Evolutionary conservation across 495 filamentous ascomycete genomes (phyloP).

Genomic region (Penicillium canariense): DNA sequence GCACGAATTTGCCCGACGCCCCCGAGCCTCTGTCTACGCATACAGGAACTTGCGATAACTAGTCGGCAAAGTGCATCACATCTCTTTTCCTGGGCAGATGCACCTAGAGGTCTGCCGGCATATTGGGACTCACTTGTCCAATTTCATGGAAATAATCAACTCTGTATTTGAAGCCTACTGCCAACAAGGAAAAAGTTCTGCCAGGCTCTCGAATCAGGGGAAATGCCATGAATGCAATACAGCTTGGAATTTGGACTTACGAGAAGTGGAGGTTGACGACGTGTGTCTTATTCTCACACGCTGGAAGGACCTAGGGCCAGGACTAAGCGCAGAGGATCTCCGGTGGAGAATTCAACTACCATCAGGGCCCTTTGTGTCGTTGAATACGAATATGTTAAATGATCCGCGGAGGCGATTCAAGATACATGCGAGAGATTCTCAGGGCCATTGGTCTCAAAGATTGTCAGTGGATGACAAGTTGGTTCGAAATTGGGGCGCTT

Average conservation of each 20-base stretch:
- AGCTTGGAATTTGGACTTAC: slow-evolving; percentile 14
- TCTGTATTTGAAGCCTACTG: not conserved
- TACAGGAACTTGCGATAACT: slow-evolving; percentile 4
- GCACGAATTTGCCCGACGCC: slow-evolving; percentile 1
- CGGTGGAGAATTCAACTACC: not conserved
- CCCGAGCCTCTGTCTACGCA: slow-evolving; percentile 2
- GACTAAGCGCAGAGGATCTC: not conserved
- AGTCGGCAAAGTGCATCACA: not conserved
- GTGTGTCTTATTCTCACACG: slow-evolving; percentile 10
- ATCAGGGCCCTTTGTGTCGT: not conserved
- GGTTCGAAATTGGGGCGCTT: not conserved
- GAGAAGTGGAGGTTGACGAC: slow-evolving; percentile 1
- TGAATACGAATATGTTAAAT: not conserved
- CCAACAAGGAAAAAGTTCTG: not conserved
- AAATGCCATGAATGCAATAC: slow-evolving; percentile 14
- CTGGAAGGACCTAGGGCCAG: slow-evolving; percentile 12
- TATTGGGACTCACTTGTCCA: not conserved
- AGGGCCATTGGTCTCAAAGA: not conserved
- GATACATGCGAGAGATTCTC: not conserved
- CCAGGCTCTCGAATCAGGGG: not conserved
- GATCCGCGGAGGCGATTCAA: not conserved
- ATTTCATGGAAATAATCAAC: not conserved
- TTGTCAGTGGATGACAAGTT: not conserved
- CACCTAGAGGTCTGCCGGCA: not conserved
- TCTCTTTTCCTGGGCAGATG: not conserved